Conservation (phyloP, 2,329 filamentous ascomycete genomes). For the Penicillium sp. region DNA sequence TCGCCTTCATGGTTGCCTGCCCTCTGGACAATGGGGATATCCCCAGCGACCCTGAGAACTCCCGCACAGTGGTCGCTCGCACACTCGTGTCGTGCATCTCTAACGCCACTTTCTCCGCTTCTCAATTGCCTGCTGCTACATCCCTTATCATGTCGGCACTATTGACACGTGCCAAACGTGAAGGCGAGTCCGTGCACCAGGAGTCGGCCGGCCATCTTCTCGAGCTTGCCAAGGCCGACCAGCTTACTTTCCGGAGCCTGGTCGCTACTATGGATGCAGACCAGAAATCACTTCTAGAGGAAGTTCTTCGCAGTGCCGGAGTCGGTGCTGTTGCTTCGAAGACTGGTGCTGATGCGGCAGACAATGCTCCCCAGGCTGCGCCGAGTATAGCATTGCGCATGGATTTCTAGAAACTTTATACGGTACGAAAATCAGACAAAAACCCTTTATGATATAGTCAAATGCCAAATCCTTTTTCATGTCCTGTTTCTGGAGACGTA, state of each 20-base stretch:
- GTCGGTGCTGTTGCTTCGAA: slow-evolving; percentile 36
- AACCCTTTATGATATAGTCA: neutral
- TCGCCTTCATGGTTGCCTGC: slow-evolving; percentile 65
- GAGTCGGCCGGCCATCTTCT: slow-evolving; percentile 76
- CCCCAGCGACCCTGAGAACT: slow-evolving; percentile 67
- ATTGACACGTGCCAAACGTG: slow-evolving; percentile 66
- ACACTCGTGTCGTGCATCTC: slow-evolving; percentile 71
- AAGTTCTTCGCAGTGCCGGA: slow-evolving; percentile 66
- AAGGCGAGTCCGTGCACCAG: slow-evolving; percentile 57
- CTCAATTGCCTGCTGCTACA: slow-evolving; percentile 53
- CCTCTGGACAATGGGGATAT: slow-evolving; percentile 58
- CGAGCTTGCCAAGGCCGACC: slow-evolving; percentile 75
- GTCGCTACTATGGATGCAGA: slow-evolving; percentile 68
- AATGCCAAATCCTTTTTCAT: neutral
- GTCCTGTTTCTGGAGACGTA: too few species aligned
- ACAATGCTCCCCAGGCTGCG: slow-evolving; percentile 52
- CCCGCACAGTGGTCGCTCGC: slow-evolving; percentile 67
- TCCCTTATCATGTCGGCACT: slow-evolving; percentile 75
- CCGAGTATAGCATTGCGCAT: slow-evolving; percentile 93
- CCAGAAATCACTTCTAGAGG: slow-evolving; percentile 75
- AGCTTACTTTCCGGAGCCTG: slow-evolving; percentile 68
- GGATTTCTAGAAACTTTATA: slow-evolving; percentile 63
- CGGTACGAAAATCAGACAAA: neutral
- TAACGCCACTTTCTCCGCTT: slow-evolving; percentile 32
- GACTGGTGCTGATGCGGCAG: slow-evolving; percentile 43